These are phyloP conservation scores for Leucaena leucocephala DNA, from an alignment of 306 rosid genomes.

Conservation along the genomic window DNA sequence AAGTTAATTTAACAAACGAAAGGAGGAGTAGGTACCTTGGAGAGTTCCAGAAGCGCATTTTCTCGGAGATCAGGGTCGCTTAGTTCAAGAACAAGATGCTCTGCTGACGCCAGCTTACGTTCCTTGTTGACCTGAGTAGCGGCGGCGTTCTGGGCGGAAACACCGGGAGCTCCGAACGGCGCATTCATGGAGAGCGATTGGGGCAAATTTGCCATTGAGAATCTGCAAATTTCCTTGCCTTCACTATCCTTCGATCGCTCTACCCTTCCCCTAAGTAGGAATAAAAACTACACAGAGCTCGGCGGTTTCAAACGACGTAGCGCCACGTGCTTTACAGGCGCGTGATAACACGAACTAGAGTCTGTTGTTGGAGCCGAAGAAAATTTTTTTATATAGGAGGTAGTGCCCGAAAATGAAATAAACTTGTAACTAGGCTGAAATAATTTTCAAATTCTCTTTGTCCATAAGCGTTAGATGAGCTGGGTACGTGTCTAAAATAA, in stretches of 20 bases:
- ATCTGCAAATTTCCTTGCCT: neutral
- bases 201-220: slow-evolving; percentile 33
- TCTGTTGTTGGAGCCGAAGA: neutral
- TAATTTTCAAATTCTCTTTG: no score
- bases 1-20: neutral
- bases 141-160: slow-evolving; percentile 38
- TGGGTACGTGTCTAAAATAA: no score
- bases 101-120: slow-evolving; percentile 76
- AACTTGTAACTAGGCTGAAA: no score
- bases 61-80: slow-evolving; percentile 55
- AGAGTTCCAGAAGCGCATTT: slow-evolving; percentile 54
- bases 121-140: slow-evolving; percentile 42
- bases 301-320: neutral
- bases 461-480: no score
- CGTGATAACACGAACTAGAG: neutral
- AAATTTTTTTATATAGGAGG: neutral
- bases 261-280: neutral
- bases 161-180: slow-evolving; percentile 57
- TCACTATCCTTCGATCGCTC: neutral
- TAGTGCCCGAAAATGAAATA: no score
- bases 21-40: slow-evolving; percentile 36
- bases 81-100: slow-evolving; percentile 54
- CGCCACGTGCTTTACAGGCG: slow-evolving; percentile 1
- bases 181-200: slow-evolving; percentile 42
- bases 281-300: neutral